Base-by-base conservation (phyloP, 2,329 filamentous ascomycete species). In the Penicillium concentricum region DNA sequence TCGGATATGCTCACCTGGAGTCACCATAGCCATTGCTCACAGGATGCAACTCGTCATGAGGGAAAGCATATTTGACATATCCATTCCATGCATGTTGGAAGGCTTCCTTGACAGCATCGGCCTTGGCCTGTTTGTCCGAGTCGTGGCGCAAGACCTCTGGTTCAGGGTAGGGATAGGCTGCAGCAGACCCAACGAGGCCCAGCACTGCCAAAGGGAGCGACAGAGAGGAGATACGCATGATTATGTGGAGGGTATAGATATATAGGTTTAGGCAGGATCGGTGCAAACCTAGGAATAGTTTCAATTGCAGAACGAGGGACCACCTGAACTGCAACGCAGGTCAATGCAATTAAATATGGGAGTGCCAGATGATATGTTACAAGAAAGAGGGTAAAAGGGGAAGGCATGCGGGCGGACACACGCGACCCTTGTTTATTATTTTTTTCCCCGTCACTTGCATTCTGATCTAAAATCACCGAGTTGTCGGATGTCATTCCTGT, bases 21-120 rank as follows among this genome's bases (percentile, higher is more conserved):
- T 96, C 86, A 22, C 79, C 79, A 58, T 76, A 87, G 0, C 74
- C 74, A 63, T 91, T 90, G 39, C 81, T 83, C 15, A 90, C 79
- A 0, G 91, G 90, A 59, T 79, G 80, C 10, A 95, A 77, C 43
- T 91, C 89, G 71, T 95, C 91, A 63, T 90, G 84, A 1, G 88
- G 89, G 60, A 90, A 92, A 0, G 90, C 90, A 74, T 90, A 85
- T 73, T 84, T 76, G 67, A 84, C 83, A 71, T 93, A 93, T 2
- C 87, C 88, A 57, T 86, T 75, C 88, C 89, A 92, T 2, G 88
- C 87, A 65, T 82, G 81, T 56, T 83, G 79, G 67, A 92, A 93
- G 0, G 86, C 86, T 53, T 85, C 82, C 69, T 85, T 87, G 51
- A 92, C 84, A 1, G 84, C 84, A 47, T 79, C 78, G 13, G 86